Percentiles rank a stretch among this genome's conserved stretches.
Evolutionary conservation across 352 stramenopile species (phyloP).

Genomic region (Blastocystis sp.): DNA sequence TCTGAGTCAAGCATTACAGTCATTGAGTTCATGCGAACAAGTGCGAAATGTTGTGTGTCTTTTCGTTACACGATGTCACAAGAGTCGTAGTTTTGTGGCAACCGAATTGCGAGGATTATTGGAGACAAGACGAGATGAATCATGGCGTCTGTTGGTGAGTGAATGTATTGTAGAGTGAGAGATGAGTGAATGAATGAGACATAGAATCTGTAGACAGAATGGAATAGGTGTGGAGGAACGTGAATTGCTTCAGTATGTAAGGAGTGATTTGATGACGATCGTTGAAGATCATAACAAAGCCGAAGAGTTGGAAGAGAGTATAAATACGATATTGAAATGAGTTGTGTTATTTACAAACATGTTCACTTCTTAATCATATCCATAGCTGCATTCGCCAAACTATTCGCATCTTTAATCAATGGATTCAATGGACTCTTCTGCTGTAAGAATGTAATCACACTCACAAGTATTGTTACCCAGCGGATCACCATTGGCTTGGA

Average conservation of each 20-base stretch:
- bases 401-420: background rate
- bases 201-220: background rate
- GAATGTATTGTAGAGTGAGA: background rate
- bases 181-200: background rate
- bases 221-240: background rate
- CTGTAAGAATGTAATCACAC: background rate
- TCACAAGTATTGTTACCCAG: background rate
- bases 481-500: background rate
- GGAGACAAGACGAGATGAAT: background rate
- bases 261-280: background rate
- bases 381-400: background rate
- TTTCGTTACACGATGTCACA: background rate
- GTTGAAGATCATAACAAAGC: background rate
- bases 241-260: background rate
- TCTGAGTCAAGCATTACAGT: background rate
- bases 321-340: background rate
- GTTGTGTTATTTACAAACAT: conserved; percentile 54
- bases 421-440: background rate
- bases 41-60: background rate
- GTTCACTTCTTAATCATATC: background rate
- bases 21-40: background rate
- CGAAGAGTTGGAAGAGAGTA: background rate
- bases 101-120: background rate
- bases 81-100: background rate
- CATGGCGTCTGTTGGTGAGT: conserved; percentile 4